Base-by-base conservation (phyloP, 768 basidiomycete genomes). In the Coprinopsis strossmayeri region DNA sequence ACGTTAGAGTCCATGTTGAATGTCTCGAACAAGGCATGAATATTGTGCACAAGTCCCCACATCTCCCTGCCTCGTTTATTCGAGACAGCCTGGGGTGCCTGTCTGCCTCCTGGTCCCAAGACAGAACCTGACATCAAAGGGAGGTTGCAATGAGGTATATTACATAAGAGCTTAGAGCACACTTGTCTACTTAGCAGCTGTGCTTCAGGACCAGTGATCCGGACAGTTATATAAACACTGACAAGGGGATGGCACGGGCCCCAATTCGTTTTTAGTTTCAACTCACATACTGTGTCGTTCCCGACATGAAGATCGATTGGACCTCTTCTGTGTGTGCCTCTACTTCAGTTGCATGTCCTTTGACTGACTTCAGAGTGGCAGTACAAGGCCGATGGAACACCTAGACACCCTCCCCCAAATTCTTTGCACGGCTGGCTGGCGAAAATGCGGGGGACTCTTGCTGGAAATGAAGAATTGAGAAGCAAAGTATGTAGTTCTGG, bases 341-440 rank as follows among this genome's bases (percentile, higher is more conserved):
- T 25, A 12, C 12, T 30, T 21, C 27, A 23, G 25, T 18, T 39
- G 34, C 17, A 13, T 18, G 24, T 38, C 10, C 30, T 26, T 17
- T 34, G 34, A 28, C 46, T 48, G 32, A 32, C 49, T 39, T 34
- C 20, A 49, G 9, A 43, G 18, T 48, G n/a, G n/a, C n/a, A 77
- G 73, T 72, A 69, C 55, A 63, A 67, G 51, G 53, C 69, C 17
- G 73, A 76, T 59, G 73, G 72, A 37, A 62, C 66, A 45, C 71
- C 72, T 44, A 66, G 69, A 34, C 70, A 65, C 38, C 79, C 75
- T 41, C 72, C 70, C 26, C 74, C 76, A 34, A 81, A 76, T 4
- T 73, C 75, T 10, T 72, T 85, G 62, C 86, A 88, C 55, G 86
- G 86, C 26, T 88, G 85, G 84, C 68, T 87, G 51, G 78, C 81